phyloP scores from a whole-genome alignment of 805 yeast genomes.

The Wickerhamiella brachini region DNA sequence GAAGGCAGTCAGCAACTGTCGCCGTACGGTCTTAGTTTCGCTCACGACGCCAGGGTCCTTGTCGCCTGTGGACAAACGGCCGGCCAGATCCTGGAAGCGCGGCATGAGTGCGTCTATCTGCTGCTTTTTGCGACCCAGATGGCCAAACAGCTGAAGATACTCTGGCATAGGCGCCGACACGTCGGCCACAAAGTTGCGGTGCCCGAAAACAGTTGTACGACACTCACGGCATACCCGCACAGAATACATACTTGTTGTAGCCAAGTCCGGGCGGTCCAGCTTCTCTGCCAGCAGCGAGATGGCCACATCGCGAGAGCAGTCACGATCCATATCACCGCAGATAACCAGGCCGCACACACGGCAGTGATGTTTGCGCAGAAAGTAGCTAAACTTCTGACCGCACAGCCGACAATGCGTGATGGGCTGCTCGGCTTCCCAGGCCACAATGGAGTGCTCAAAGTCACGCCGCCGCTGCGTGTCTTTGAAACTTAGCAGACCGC shows the following conservation, averaged over 20 bases:
- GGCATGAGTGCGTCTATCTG: constrained; percentile 32
- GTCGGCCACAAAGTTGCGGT: constrained; percentile 37
- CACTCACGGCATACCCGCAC: constrained; percentile 61
- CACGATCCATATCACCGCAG: constrained; percentile 49
- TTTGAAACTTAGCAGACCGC: constrained; percentile 21
- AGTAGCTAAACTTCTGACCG: constrained; percentile 37
- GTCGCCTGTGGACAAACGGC: constrained; percentile 24
- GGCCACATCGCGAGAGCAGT: constrained; percentile 66
- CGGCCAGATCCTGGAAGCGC: constrained; percentile 29
- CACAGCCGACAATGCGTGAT: constrained; percentile 53
- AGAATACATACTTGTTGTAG: constrained; percentile 7
- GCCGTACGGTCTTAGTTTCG: constrained; percentile 23
- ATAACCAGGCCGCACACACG: constrained; percentile 73
- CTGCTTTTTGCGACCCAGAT: constrained; percentile 27
- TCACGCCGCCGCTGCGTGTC: constrained; percentile 21
- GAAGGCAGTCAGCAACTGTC: constrained; percentile 35
- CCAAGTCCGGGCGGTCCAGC: constrained; percentile 10
- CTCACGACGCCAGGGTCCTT: constrained; percentile 5
- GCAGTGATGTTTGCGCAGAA: constrained; percentile 77
- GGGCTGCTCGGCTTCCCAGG: constrained; percentile 50
- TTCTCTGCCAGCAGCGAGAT: constrained; percentile 25
- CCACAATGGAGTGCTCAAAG: constrained; percentile 36
- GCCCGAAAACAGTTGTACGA: constrained; percentile 44
- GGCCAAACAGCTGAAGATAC: constrained; percentile 30
- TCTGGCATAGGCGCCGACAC: constrained; percentile 23